Evolutionary conservation across 2,329 filamentous ascomycete species (phyloP).

Genomic region (Didymosphaeria variabile): DNA sequence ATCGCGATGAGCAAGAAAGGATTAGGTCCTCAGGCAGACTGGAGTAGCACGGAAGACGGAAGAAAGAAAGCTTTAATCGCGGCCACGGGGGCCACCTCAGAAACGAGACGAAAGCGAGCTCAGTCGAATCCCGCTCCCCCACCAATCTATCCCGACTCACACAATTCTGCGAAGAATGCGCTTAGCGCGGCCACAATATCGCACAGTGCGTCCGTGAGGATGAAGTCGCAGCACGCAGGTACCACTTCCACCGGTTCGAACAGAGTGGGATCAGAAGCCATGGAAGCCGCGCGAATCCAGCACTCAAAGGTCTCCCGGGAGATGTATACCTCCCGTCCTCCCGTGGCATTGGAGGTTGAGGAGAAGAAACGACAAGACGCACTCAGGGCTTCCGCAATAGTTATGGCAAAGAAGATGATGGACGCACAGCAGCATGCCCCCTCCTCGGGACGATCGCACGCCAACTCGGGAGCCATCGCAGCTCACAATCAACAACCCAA

Average conservation of each 20-base stretch:
- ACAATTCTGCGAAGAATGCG: slow-evolving; percentile 72
- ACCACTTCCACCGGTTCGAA: slow-evolving; percentile 38
- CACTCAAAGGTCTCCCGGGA: slow-evolving; percentile 75
- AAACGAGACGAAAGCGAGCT: slow-evolving; percentile 65
- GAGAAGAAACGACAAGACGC: slow-evolving; percentile 77
- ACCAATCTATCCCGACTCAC: slow-evolving; percentile 62
- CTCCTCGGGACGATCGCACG: slow-evolving; percentile 42
- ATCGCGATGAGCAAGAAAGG: slow-evolving; percentile 69
- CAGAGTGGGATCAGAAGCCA: slow-evolving; percentile 57
- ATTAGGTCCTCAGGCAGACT: slow-evolving; percentile 56
- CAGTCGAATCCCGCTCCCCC: slow-evolving; percentile 65
- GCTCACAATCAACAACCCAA: slow-evolving; percentile 38
- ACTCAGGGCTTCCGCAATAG: slow-evolving; percentile 81
- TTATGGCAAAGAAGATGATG: slow-evolving; percentile 91
- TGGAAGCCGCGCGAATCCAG: slow-evolving; percentile 69
- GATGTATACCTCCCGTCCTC: slow-evolving; percentile 81
- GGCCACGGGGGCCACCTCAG: slow-evolving; percentile 78
- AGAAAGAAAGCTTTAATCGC: slow-evolving; percentile 75
- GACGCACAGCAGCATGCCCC: slow-evolving; percentile 71
- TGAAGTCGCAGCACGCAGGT: slow-evolving; percentile 27
- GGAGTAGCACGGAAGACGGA: slow-evolving; percentile 60
- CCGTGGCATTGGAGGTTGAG: slow-evolving; percentile 74
- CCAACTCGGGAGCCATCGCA: slow-evolving; percentile 47
- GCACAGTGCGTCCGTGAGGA: slow-evolving; percentile 56
- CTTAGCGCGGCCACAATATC: slow-evolving; percentile 77